Evolutionary conservation across 2,329 filamentous ascomycete species (phyloP), one percentile per base, ranked within the genome.

Genomic region (Grosmannia penicillata): DNA sequence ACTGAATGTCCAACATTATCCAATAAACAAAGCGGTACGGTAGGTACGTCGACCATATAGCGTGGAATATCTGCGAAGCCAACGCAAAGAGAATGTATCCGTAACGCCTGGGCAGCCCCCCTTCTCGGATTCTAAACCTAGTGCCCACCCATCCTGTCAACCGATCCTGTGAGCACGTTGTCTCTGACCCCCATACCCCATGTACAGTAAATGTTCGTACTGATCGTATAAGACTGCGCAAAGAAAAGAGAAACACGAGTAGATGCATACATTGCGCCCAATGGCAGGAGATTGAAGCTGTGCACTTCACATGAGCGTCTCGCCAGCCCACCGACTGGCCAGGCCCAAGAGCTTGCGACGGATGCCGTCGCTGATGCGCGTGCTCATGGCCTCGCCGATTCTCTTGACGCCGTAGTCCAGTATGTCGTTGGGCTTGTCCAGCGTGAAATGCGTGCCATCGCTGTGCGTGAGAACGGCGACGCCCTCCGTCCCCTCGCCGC

Each of bases 301-400:
- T 4, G 9, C 8, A 24, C 14, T 10, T 13, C 14, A 33, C 11
- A 34, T 4, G 23, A 22, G 17, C 6, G 19, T 33, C 8, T 40
- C 30, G 6, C 17, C n/a, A n/a, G 46, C 54, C 64, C 64, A 67
- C 46, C 58, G 56, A 4, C 41, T 49, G 2, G 52, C 50, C n/a
- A 68, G 48, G 0, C 52, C 37, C 0, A 55, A 41, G 5, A 68
- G 52, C 51, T 67, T 67, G 25, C 63, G 55, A 38, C 52, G 56
- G 36, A 68, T 61, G 13, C 64, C 65, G 30, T 66, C 63, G 15
- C 58, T 54, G 10, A 68, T 51, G 4, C 63, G 56, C 2, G 58
- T 58, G 45, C 58, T 62, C n/a, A 55, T 39, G 6, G 61, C 60
- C 4, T 56, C 54, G 6, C 59, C 55, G 8, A 68, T 53, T 14